A percentile compares a stretch with the other conserved stretches of the same genome.
These are phyloP conservation scores for Metarhizium brunneum DNA, from an alignment of 2,329 filamentous ascomycete species.

Conservation along the genomic window DNA sequence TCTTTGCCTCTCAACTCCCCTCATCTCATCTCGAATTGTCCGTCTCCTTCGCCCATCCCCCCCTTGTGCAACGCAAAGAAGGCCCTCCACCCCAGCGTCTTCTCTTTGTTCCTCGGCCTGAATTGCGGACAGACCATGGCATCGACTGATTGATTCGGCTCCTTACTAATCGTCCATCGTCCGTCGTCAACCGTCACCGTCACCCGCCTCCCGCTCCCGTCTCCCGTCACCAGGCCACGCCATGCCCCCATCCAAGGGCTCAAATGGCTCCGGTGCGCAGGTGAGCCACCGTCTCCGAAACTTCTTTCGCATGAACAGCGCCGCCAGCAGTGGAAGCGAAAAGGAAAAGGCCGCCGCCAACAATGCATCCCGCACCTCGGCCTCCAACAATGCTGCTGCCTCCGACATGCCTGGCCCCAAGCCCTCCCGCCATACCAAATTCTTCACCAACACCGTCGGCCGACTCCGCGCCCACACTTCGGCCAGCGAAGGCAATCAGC, in stretches of 20 bases:
- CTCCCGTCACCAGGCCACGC: slow-evolving; percentile 7
- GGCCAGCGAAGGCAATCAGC: slow-evolving; percentile 81
- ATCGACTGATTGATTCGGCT: slow-evolving; percentile 21
- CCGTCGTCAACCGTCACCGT: neutral
- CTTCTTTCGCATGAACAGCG: slow-evolving; percentile 60
- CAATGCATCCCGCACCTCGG: slow-evolving; percentile 3
- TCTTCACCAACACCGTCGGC: slow-evolving; percentile 77
- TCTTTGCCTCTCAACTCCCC: neutral
- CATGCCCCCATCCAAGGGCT: slow-evolving; percentile 46
- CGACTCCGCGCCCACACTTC: slow-evolving; percentile 85
- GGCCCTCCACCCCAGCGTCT: neutral
- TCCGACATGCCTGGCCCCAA: slow-evolving; percentile 29
- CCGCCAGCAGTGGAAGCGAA: slow-evolving; percentile 26
- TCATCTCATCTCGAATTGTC: neutral
- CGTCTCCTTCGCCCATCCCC: neutral
- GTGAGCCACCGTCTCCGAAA: slow-evolving; percentile 62
- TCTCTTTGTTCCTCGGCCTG: slow-evolving; percentile 2
- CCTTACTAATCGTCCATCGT: neutral
- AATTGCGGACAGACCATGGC: slow-evolving; percentile 25
- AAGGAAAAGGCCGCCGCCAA: slow-evolving; percentile 19
- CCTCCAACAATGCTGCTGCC: slow-evolving; percentile 9
- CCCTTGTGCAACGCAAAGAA: neutral
- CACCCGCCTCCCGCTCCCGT: neutral
- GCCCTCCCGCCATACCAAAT: slow-evolving; percentile 74
- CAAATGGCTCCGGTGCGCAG: slow-evolving; percentile 43